Conservation (phyloP, 2,329 filamentous ascomycete species). For the Fonsecaea nubica region DNA sequence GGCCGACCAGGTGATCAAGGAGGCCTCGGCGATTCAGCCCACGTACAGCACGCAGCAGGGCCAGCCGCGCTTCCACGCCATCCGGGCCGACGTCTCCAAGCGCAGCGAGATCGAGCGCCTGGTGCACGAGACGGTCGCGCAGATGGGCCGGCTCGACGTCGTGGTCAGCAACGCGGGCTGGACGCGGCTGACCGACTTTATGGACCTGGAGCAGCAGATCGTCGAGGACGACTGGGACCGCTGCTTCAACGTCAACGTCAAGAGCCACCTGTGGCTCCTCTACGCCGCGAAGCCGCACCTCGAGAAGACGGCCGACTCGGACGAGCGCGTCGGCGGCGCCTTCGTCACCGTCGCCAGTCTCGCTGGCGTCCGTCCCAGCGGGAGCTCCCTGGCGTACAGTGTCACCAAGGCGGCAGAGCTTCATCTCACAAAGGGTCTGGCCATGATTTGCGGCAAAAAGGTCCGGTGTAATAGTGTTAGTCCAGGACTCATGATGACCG, state of each 20-base stretch:
- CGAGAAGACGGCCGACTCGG: conserved; percentile 52
- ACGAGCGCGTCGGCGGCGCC: conserved; percentile 29
- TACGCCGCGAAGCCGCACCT: conserved; percentile 62
- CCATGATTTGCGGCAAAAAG: conserved; percentile 66
- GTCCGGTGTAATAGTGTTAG: conserved; percentile 69
- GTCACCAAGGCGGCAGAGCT: conserved; percentile 79
- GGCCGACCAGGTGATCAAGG: conserved; percentile 38
- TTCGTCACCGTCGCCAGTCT: conserved; percentile 63
- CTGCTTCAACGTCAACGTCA: conserved; percentile 68
- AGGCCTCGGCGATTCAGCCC: conserved; percentile 35
- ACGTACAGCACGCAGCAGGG: conserved; percentile 3
- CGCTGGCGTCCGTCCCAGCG: conserved; percentile 68
- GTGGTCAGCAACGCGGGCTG: conserved; percentile 52
- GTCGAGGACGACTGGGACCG: conserved; percentile 65
- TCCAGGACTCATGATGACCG: conserved; percentile 69
- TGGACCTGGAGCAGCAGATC: conserved; percentile 40
- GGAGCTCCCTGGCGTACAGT: conserved; percentile 71
- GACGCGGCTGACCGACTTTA: conserved; percentile 50
- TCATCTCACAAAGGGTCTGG: conserved; percentile 70
- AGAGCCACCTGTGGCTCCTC: conserved; percentile 66
- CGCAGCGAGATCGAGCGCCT: conserved; percentile 45
- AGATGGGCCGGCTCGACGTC: conserved; percentile 57
- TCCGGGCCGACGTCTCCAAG: conserved; percentile 39
- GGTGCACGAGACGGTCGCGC: conserved; percentile 52
- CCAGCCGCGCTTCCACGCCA: conserved; percentile 38